Conservation (phyloP, 2,329 filamentous ascomycete genomes). For the Colletotrichum navitas region DNA sequence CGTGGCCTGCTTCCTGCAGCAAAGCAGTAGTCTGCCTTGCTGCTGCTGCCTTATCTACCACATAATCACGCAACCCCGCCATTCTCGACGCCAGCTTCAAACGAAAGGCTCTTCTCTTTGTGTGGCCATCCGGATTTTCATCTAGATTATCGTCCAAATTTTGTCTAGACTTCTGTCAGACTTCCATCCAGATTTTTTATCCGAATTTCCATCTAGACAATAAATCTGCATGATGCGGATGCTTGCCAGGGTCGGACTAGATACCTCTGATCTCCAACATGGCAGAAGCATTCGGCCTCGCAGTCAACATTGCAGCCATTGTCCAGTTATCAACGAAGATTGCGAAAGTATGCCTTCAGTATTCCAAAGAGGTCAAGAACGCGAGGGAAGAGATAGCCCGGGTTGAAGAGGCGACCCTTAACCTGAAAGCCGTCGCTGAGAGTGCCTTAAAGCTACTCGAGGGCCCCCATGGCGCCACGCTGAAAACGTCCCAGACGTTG, state of each 20-base stretch:
- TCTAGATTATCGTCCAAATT: too few relatives aligned
- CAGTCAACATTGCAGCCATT: slow-evolving; percentile 54
- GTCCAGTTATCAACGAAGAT: slow-evolving; percentile 55
- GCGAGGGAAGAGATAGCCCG: slow-evolving; percentile 50
- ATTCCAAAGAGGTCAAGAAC: slow-evolving; percentile 51
- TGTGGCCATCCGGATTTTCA: background rate
- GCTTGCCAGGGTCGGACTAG: background rate
- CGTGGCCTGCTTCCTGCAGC: background rate
- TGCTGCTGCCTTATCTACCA: background rate
- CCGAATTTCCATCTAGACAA: too few relatives aligned
- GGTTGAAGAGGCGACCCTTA: slow-evolving; percentile 47
- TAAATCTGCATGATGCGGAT: too few relatives aligned
- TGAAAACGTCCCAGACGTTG: slow-evolving; percentile 47
- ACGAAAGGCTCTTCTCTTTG: background rate
- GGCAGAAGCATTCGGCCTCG: slow-evolving; percentile 50
- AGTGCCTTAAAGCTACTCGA: slow-evolving; percentile 46
- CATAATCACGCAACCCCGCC: background rate
- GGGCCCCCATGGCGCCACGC: slow-evolving; percentile 45
- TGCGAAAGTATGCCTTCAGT: slow-evolving; percentile 51
- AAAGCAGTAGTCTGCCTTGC: too few relatives aligned
- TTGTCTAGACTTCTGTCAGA: too few relatives aligned
- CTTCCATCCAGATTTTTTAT: too few relatives aligned
- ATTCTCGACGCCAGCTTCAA: background rate
- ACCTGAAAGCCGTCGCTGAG: slow-evolving; percentile 47
- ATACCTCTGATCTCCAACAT: background rate